Evolutionary conservation across 192 early-diverging fungal species (phyloP).

Genomic region (Cladochytrium replicatum): DNA sequence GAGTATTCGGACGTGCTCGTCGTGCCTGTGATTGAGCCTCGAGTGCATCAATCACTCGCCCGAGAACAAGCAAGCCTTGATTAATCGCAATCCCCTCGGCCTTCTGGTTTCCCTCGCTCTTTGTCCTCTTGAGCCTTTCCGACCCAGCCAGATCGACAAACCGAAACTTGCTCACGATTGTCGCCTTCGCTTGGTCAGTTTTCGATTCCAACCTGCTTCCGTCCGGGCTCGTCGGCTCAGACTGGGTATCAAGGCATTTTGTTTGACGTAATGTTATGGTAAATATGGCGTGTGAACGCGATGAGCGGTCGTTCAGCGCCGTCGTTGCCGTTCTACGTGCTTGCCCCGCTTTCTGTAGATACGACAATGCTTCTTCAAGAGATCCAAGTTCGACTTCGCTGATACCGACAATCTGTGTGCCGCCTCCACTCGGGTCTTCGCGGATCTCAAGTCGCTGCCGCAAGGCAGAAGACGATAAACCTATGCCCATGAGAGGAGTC

Average conservation of each 20-base stretch:
- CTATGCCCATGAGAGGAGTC: too few species aligned
- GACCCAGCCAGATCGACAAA: conserved; percentile 99
- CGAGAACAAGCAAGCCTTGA: conserved; percentile 86
- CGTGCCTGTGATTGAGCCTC: conserved; percentile 64
- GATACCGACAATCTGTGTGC: conserved; percentile 79
- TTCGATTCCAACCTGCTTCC: too few species aligned
- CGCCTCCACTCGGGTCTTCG: conserved; percentile 83
- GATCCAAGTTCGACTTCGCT: conserved; percentile 60
- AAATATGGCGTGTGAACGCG: conserved; percentile 95
- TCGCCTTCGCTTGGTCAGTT: conserved; percentile 41
- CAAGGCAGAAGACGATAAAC: too few species aligned
- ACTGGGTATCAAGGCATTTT: too few species aligned
- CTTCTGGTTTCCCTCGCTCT: conserved; percentile 81
- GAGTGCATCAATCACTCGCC: conserved; percentile 94
- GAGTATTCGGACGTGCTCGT: too few species aligned
- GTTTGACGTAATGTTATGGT: conserved; percentile 75
- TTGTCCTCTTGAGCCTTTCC: conserved; percentile 86
- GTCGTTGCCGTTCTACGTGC: conserved; percentile 89
- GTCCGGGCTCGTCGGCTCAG: too few species aligned
- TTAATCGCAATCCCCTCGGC: conserved; percentile 97
- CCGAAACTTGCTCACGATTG: conserved; percentile 80
- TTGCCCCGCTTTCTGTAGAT: conserved; percentile 62
- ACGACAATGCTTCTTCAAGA: conserved; percentile 67
- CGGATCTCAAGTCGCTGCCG: too few species aligned
- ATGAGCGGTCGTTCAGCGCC: conserved; percentile 93